Base-by-base conservation (phyloP, 495 filamentous ascomycete species). In the Aspergillus funiculosus region DNA sequence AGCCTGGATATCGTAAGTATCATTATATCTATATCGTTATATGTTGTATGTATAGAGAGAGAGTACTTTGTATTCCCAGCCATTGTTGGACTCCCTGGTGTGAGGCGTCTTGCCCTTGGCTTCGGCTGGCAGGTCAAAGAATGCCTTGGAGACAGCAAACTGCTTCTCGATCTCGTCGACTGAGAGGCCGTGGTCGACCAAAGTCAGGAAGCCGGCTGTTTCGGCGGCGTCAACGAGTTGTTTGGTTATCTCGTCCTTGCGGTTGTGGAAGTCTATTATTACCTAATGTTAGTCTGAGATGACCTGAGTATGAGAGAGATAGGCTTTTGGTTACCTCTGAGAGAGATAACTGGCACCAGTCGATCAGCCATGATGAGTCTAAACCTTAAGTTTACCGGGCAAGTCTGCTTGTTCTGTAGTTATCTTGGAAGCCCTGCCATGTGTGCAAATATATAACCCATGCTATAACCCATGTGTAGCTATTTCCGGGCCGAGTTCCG, bases 41-140 rank as follows among this genome's bases (percentile, higher is more conserved):
- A n/a, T n/a, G n/a, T n/a, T n/a, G n/a, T n/a, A n/a, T n/a, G n/a
- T n/a, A n/a, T n/a, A n/a, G n/a, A n/a, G n/a, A n/a, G n/a, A 14
- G 78, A 71, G 39, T 69, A 69, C 47, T 73, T 71, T n/a, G n/a
- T n/a, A n/a, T 59, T 83, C 80, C 81, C 81, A 84, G n/a, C 81
- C 81, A 0, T 74, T 66, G 50, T 83, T 83, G 30, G 66, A 68
- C 3, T 66, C 34, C n/a, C n/a, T n/a, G 29, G 66, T 73, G 66
- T 72, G 80, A 2, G 80, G 72, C 1, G 76, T 75, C 21, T 60
- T 67, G 11, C 68, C 65, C 54, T 85, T 84, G 17, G 62, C 56
- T 0, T 56, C 46, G 29, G 76, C 66, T 0, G 80, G 72, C 5
- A 82, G 73, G 11, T 64, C 43, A 62, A 84, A 83, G 66, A 83